Evolutionary conservation across 2,329 filamentous ascomycete genomes (phyloP), one percentile per base, ranked within the genome.

Genomic region (Chaetomium globosum): DNA sequence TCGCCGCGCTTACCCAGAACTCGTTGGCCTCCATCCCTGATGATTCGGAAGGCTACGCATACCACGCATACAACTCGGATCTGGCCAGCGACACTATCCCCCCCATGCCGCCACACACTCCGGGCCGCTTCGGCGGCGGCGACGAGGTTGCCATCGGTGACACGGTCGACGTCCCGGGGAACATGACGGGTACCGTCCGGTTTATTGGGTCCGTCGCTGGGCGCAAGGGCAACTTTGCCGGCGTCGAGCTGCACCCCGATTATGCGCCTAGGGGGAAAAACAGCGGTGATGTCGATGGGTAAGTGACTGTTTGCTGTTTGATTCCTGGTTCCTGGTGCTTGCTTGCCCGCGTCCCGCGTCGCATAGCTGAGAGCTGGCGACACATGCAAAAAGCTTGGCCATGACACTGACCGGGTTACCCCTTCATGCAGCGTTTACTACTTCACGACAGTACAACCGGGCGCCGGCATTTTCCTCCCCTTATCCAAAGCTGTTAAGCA

Each of bases 251-350:
- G 68, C 87, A 89, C 73, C 81, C 86, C 61, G 91, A 96, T 71
- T 96, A 89, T 80, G 91, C 93, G 39, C 78, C 83, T 59, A 87
- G 90, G 74, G 95, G 95, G 39, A 99, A 99, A 82, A 99, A 99
- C 75, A 96, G 86, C 73, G 95, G 95, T 69, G 93, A 97, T 77
- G 95, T 98, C 62, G 94, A 98, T 71, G 95, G 94, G 91, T 94
- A 83, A 78, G 86, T 46, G 63, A 4, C 33, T 36, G 8, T 36
- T 36, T 36, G 33, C 9, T 36, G 26, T 26, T 26, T 26, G 26
- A 26, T 33, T 16, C 28, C 36, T n/a, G 6, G 12, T 46, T 31
- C 64, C 68, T 63, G 52, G 12, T 49, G n/a, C 16, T 58, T 49
- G n/a, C 16, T 58, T 39, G 59, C 12, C 4, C 33, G 46, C 61